A percentile compares a stretch with the other conserved stretches of the same genome.
phyloP scores from a whole-genome alignment of 2,329 filamentous ascomycete species.

The Sclerotinia spermophila region DNA sequence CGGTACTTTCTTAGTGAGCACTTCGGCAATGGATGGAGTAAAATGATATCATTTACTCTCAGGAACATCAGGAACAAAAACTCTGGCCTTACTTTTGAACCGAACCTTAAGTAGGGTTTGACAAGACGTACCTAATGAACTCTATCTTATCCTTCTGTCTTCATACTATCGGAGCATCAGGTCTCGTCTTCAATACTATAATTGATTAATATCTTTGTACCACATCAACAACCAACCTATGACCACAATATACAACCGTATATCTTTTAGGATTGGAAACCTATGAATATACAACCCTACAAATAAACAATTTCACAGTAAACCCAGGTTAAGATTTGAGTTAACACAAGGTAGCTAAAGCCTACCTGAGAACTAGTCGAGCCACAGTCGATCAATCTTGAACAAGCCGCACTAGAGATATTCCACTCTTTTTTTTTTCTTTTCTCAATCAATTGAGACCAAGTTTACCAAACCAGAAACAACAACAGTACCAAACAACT shows the following conservation, averaged over 20 bases:
- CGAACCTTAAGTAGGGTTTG: not conserved
- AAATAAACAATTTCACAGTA: not conserved
- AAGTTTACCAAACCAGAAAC: not conserved
- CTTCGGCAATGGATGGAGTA: not conserved
- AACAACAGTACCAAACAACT: not conserved
- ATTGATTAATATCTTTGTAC: not conserved
- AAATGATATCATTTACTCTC: not conserved
- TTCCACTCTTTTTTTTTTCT: no score
- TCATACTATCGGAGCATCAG: not conserved
- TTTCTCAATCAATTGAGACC: not conserved
- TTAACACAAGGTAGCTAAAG: not conserved
- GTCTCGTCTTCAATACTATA: not conserved
- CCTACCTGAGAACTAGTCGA: not conserved
- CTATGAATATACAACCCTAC: not conserved
- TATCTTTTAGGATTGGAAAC: no score
- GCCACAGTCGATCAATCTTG: no score
- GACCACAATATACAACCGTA: not conserved
- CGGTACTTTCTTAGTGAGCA: conserved; percentile 6
- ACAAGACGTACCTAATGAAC: not conserved
- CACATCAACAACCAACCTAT: not conserved
- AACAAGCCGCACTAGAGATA: not conserved
- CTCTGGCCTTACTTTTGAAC: not conserved
- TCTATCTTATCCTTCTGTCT: not conserved
- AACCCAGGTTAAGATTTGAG: not conserved
- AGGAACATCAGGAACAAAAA: not conserved